Percentiles rank a stretch among this genome's conserved stretches.
These are phyloP conservation scores for Lipomyces lipofer DNA, from an alignment of 805 yeast genomes.

Conservation along the genomic window DNA sequence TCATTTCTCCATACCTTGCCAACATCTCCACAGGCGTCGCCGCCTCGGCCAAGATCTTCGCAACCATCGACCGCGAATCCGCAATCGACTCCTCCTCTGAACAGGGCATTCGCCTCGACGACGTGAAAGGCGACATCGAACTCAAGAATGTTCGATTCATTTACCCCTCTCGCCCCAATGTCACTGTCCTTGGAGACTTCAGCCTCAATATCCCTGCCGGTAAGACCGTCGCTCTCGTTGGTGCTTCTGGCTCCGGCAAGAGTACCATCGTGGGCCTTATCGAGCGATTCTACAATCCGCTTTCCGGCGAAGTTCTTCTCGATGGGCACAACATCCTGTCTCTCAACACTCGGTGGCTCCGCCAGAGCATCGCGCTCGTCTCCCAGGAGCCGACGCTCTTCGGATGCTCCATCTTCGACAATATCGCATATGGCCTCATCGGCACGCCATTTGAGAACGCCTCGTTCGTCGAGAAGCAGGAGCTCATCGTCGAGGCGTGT, in stretches of 20 bases:
- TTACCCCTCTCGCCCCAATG: constrained; percentile 72
- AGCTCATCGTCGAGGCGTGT: constrained; percentile 46
- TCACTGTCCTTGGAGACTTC: constrained; percentile 78
- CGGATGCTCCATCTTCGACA: constrained; percentile 81
- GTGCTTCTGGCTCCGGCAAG: constrained; percentile 94
- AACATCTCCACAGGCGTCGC: constrained; percentile 43
- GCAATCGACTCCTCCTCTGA: constrained; percentile 37
- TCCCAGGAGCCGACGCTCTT: constrained; percentile 96
- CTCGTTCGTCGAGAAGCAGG: constrained; percentile 42
- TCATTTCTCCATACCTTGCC: constrained; percentile 44
- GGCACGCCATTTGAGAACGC: constrained; percentile 38
- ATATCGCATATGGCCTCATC: constrained; percentile 71
- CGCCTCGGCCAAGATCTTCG: constrained; percentile 43
- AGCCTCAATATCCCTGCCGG: constrained; percentile 83
- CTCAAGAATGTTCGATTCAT: constrained; percentile 87
- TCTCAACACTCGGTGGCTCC: constrained; percentile 70
- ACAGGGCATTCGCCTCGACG: constrained; percentile 32
- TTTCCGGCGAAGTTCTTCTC: constrained; percentile 68
- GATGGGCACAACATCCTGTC: constrained; percentile 81
- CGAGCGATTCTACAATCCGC: constrained; percentile 85
- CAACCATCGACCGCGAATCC: constrained; percentile 46
- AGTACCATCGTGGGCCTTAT: constrained; percentile 82
- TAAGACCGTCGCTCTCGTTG: constrained; percentile 87
- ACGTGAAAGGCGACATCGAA: constrained; percentile 61
- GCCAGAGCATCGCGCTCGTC: constrained; percentile 81